A percentile compares a stretch with the other conserved stretches of the same genome.
Conservation (phyloP, 441 rosid species). For the Brassica hybrid region DNA sequence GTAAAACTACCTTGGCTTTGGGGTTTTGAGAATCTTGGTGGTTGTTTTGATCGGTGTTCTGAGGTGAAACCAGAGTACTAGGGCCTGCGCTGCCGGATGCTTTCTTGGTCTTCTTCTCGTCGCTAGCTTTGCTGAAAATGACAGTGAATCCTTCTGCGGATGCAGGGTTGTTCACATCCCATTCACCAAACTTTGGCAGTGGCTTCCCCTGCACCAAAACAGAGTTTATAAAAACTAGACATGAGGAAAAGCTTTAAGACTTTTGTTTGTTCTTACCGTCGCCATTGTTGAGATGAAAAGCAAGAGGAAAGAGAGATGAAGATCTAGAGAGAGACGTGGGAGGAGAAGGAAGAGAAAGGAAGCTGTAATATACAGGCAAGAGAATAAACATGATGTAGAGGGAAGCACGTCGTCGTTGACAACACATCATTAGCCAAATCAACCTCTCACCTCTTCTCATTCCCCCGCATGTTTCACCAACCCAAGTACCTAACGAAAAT, state of each 20-base stretch:
- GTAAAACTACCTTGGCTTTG: constrained; percentile 34
- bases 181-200: constrained; percentile 77
- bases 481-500: constrained; percentile 16
- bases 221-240: constrained; percentile 3
- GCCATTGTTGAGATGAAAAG: constrained; percentile 39
- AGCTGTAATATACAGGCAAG: constrained; percentile 27
- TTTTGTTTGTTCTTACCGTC: constrained; percentile 24
- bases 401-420: constrained; percentile 47
- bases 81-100: constrained; percentile 34
- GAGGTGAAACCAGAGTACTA: constrained; percentile 37
- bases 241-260: constrained; percentile 14
- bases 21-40: constrained; percentile 33
- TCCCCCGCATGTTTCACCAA: constrained; percentile 33
- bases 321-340: constrained; percentile 23
- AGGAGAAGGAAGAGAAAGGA: constrained; percentile 27
- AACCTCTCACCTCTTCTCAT: constrained; percentile 29
- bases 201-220: constrained; percentile 48
- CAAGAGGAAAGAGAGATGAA: constrained; percentile 13
- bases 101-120: constrained; percentile 59
- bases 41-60: constrained; percentile 33
- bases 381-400: constrained; percentile 31
- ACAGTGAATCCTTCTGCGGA: constrained; percentile 70
- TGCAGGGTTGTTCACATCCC: constrained; percentile 74
- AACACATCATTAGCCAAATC: constrained; percentile 44
- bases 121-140: constrained; percentile 72